Percentiles rank a stretch among this genome's conserved stretches.
Evolutionary conservation across 2,329 filamentous ascomycete genomes (phyloP).

Genomic region (Juglanconis sp.): DNA sequence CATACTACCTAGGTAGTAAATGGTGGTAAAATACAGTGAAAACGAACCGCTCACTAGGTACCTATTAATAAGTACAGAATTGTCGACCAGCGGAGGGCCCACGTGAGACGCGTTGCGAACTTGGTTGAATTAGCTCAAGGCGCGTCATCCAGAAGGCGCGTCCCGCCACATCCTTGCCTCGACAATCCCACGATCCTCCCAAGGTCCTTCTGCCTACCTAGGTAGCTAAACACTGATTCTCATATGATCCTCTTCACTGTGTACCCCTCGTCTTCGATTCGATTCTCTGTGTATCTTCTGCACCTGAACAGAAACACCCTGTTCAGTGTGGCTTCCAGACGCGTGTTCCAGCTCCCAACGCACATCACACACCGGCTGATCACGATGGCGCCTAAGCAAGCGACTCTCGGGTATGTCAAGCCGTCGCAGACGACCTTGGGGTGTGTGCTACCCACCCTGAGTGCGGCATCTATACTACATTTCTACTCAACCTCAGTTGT

Average conservation of each 20-base stretch:
- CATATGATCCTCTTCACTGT: background rate
- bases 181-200: no score
- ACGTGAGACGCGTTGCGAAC: background rate
- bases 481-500: background rate
- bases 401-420: slow-evolving; percentile 84
- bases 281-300: background rate
- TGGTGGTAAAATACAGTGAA: no score
- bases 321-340: slow-evolving; percentile 18
- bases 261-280: background rate
- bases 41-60: no score
- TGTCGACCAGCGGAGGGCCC: background rate
- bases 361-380: slow-evolving; percentile 18
- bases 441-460: slow-evolving; percentile 44
- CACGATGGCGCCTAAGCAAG: slow-evolving; percentile 62
- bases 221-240: background rate
- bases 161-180: background rate
- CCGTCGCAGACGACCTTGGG: slow-evolving; percentile 69
- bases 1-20: no score
- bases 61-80: background rate
- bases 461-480: background rate
- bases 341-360: slow-evolving; percentile 23
- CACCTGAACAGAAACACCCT: no score
- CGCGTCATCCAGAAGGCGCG: slow-evolving; percentile 4
- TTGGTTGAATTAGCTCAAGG: background rate
- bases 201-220: background rate